A percentile compares a stretch with the other conserved stretches of the same genome.
Conservation (phyloP, 2,329 filamentous ascomycete genomes). For the Fusarium sp. region DNA sequence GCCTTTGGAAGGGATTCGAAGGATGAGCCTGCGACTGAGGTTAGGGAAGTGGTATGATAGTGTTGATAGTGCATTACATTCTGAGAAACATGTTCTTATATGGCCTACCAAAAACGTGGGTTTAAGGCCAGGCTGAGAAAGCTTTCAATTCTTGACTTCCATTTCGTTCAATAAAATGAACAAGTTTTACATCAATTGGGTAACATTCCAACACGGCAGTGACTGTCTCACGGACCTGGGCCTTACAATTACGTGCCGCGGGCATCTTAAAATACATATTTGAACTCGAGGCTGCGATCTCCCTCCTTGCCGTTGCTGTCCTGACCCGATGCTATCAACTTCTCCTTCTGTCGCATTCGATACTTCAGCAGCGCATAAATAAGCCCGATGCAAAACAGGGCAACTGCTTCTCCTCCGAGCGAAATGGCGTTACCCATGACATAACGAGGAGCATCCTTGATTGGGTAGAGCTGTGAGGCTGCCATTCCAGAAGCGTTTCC, state of each 20-base stretch:
- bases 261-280: constrained; percentile 42
- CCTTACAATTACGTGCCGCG: too few species aligned
- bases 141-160: too few species aligned
- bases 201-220: too few species aligned
- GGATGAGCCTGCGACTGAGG: not conserved
- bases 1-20: not conserved
- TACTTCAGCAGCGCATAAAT: constrained; percentile 44
- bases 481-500: constrained; percentile 61
- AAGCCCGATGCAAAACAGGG: constrained; percentile 39
- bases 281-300: constrained; percentile 26
- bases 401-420: constrained; percentile 42
- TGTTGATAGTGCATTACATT: not conserved
- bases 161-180: too few species aligned
- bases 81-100: rapidly evolving
- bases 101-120: too few species aligned
- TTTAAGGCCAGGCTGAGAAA: too few species aligned
- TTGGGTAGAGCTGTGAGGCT: constrained; percentile 57
- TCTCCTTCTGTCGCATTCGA: constrained; percentile 45
- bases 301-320: constrained; percentile 34
- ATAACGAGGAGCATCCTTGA: constrained; percentile 40
- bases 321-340: constrained; percentile 35
- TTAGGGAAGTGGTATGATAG: rapidly evolving
- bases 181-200: too few species aligned
- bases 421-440: constrained; percentile 46
- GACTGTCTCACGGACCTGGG: too few species aligned